These are phyloP conservation scores for Cicer chorassanicum DNA, from an alignment of 306 rosid genomes.

Conservation along the genomic window DNA sequence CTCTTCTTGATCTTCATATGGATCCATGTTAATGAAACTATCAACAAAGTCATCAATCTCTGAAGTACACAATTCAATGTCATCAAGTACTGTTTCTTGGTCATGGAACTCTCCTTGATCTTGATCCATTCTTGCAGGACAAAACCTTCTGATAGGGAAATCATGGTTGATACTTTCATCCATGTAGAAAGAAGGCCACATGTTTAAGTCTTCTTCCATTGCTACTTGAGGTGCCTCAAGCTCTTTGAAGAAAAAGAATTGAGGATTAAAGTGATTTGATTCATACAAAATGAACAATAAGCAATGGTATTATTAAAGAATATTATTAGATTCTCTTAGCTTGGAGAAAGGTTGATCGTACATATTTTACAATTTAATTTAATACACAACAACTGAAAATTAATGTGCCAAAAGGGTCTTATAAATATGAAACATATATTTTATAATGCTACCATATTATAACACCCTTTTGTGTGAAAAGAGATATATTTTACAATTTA, in stretches of 20 bases:
- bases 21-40: constrained; percentile 80
- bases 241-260: constrained; percentile 24
- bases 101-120: constrained; percentile 57
- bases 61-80: constrained; percentile 52
- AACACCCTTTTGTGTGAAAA: too few species aligned
- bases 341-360: not conserved
- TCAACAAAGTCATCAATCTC: constrained; percentile 74
- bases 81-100: constrained; percentile 51
- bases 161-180: constrained; percentile 57
- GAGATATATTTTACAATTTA: too few species aligned
- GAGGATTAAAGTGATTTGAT: constrained; percentile 13
- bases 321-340: constrained; percentile 38
- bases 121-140: constrained; percentile 76
- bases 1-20: constrained; percentile 44
- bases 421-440: too few species aligned
- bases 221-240: constrained; percentile 23
- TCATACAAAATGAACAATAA: not conserved
- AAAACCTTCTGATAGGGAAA: constrained; percentile 69
- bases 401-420: too few species aligned
- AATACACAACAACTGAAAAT: not conserved
- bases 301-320: constrained; percentile 41
- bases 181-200: constrained; percentile 54
- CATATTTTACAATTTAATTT: constrained; percentile 32
- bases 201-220: constrained; percentile 58
- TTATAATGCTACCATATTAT: too few species aligned